Conservation (phyloP, 139 green algal genomes). For the Prasinococcaceae sp. region DNA sequence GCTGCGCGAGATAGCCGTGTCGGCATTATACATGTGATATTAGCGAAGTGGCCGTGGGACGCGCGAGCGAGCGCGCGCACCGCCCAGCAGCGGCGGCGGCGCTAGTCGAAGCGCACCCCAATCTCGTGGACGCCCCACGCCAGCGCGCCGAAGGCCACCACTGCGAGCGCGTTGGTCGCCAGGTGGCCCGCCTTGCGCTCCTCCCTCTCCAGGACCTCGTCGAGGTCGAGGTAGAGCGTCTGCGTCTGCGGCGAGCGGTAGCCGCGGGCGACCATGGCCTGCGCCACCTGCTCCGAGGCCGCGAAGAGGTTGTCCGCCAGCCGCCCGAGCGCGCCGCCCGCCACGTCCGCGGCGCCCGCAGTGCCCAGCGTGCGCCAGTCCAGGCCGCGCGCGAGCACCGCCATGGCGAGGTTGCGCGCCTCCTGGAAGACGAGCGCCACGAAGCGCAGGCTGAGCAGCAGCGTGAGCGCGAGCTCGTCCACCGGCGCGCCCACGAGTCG, state of each 20-base stretch:
- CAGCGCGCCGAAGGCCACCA: too few relatives aligned
- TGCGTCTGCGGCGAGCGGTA: too few relatives aligned
- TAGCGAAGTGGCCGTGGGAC: too few relatives aligned
- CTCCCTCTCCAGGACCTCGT: background rate
- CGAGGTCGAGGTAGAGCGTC: too few relatives aligned
- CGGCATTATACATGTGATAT: too few relatives aligned
- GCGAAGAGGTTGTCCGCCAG: conserved; percentile 22
- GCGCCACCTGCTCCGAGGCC: conserved; percentile 14
- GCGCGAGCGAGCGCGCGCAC: too few relatives aligned
- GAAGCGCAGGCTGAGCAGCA: conserved; percentile 74
- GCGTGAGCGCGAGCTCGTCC: conserved; percentile 45
- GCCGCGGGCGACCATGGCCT: conserved; percentile 1
- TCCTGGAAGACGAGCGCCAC: conserved; percentile 74
- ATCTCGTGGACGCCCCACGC: too few relatives aligned
- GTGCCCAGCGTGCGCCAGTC: conserved; percentile 16
- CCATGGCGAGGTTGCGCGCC: conserved; percentile 59
- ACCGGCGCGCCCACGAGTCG: conserved; percentile 35
- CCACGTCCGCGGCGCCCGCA: conserved; percentile 12
- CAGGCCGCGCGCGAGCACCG: conserved; percentile 53
- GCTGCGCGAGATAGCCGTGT: too few relatives aligned
- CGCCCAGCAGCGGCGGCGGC: too few relatives aligned
- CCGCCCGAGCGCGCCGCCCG: background rate
- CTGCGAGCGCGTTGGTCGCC: background rate
- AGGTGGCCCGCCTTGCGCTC: background rate
- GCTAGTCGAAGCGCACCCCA: too few relatives aligned